Base-by-base conservation (phyloP, 2,329 filamentous ascomycete genomes). In the Gaeumannomyces tritici region DNA sequence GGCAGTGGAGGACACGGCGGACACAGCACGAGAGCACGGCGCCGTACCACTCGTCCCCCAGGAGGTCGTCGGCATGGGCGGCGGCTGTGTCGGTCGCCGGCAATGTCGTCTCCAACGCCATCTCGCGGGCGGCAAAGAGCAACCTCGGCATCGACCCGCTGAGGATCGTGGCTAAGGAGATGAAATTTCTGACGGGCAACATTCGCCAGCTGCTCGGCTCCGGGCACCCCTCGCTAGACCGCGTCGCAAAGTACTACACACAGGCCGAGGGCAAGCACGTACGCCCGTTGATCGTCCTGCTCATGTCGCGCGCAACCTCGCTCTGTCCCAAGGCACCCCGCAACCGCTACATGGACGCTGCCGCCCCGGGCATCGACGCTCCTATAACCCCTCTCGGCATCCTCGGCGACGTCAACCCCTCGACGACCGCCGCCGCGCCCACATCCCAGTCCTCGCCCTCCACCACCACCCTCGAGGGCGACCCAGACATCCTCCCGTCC, bases 191-290 rank as follows among this genome's bases (percentile, higher is more conserved):
- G 71, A 96, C 90, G 13, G 92, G 92, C 62, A 96, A 98, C 70
- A 96, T 98, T 75, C 84, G 91, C 65, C 90, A 96, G 72, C 81
- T 98, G n/a, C 80, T 98, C 21, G 93, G 93, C 7, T 97, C 93
- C 0, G 93, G 93, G 7, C 93, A 99, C 72, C 95, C 95, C 0
- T 92, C 93, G 57, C 83, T 99, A 64, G 95, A 98, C 72, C 93
- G 91, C 55, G 93, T 93, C 31, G 92, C 95, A 61, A 99, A 99
- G 77, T 99, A 99, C 80, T 99, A 99, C 75, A 96, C 95, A 27
- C 90, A 93, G 70, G 90, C 90, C 64, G 92, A 98, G 80, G 95
- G 95, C 66, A 99, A 99, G 79, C 95, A 98, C 76, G 88, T 99
- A 69, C 88, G 95, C 67, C 95, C 95, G 33, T 85, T 97, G 74